Conservation (phyloP, 2,329 filamentous ascomycete genomes). For the Cladorrhinum sp. region DNA sequence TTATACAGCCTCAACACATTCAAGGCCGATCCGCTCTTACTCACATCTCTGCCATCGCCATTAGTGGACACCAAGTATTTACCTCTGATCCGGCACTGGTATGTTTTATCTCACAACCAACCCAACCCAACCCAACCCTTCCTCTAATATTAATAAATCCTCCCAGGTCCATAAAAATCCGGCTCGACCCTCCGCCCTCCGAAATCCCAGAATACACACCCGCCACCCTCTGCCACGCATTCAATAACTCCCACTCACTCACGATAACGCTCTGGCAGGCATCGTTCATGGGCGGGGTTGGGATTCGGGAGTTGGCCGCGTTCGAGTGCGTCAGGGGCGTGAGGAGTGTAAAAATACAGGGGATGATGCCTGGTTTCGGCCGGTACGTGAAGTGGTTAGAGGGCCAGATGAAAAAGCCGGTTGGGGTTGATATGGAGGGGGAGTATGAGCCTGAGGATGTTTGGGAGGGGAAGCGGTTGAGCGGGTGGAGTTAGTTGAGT, state of each 20-base stretch:
- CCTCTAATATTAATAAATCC: background rate
- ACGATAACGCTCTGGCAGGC: conserved; percentile 40
- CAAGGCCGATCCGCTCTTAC: conserved; percentile 40
- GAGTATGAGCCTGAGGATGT: conserved; percentile 10
- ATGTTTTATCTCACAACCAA: conserved; percentile 14
- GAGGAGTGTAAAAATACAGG: conserved; percentile 34
- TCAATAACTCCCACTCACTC: conserved; percentile 40
- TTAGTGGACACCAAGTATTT: conserved; percentile 8
- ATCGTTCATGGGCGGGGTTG: conserved; percentile 38
- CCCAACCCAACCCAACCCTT: background rate
- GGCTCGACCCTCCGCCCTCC: conserved; percentile 6
- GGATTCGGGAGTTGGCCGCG: conserved; percentile 35
- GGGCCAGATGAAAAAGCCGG: conserved; percentile 33
- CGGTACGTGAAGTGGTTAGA: conserved; percentile 43
- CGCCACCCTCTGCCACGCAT: conserved; percentile 34
- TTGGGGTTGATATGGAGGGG: background rate
- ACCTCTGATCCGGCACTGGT: conserved; percentile 38
- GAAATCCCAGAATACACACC: background rate
- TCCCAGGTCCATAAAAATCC: background rate
- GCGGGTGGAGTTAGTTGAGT: conserved; percentile 12
- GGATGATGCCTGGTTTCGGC: conserved; percentile 41
- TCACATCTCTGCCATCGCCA: conserved; percentile 39
- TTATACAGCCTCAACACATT: conserved; percentile 46
- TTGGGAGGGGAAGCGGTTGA: conserved; percentile 14
- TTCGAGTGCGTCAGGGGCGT: conserved; percentile 45